Base-by-base conservation (phyloP, 106 monocot genomes). In the Narthecium ossifragum region DNA sequence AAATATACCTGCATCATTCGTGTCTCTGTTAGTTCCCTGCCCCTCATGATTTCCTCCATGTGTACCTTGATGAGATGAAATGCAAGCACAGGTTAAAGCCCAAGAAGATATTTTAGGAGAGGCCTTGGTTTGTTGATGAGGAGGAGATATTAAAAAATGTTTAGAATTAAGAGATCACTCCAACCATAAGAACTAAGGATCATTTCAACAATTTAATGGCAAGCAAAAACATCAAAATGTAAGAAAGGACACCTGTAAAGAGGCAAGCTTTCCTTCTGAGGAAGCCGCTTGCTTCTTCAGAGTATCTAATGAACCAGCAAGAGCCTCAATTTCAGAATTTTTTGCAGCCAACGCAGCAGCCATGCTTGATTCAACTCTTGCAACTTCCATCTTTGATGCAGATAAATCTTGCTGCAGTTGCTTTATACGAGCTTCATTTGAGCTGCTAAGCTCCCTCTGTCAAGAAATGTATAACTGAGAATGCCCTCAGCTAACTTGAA, bases 1-100 rank as follows among this genome's bases (percentile, higher is more conserved):
- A 22, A 24, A 25, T 40, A 53, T 70, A 96, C 96, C 84, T 98
- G 96, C 65, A 98, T 90, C 81, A 98, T 78, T 61, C 96, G 72
- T 18, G 87, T 90, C 61, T 98, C 96, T 62, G 86, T 84, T 38
- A 90, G 74, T 61, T 98, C 96, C 36, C 96, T 65, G 57, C 81
- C 74, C 71, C 84, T 90, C 70, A 83, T 80, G 31, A 86, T 34
- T 57, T 70, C 56, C 30, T 90, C 96, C 90, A 91, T 76, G 62
- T 87, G 78, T 62, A 34, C 84, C 96, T 98, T 75, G 32, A 61
- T 54, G 39, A 67, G 59, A n/a, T n/a, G n/a, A n/a, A n/a, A n/a
- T n/a, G n/a, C n/a, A n/a, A n/a, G n/a, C n/a, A n/a, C n/a, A n/a
- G n/a, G n/a, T n/a, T n/a, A n/a, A n/a, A n/a, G n/a, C n/a, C n/a